These are phyloP conservation scores for Fusarium denticulatum DNA, from an alignment of 2,329 filamentous ascomycete species.

Conservation along the genomic window DNA sequence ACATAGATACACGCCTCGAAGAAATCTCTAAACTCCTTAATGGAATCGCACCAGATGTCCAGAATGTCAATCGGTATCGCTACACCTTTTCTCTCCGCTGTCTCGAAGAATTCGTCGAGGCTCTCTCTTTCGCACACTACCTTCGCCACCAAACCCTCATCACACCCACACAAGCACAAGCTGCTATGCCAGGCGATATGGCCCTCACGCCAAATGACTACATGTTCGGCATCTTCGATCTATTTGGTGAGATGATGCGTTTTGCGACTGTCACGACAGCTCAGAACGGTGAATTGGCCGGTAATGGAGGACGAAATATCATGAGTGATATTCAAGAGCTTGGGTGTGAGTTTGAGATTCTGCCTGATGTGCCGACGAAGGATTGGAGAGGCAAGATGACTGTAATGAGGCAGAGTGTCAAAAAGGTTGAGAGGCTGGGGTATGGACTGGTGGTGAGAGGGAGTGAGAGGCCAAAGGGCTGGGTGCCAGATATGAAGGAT, in stretches of 20 bases:
- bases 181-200: conserved; percentile 62
- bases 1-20: conserved; percentile 73
- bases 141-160: conserved; percentile 81
- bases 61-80: conserved; percentile 81
- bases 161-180: conserved; percentile 68
- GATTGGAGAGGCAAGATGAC: conserved; percentile 81
- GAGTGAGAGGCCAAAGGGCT: conserved; percentile 88
- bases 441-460: conserved; percentile 90
- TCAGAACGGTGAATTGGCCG: conserved; percentile 68
- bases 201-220: conserved; percentile 84
- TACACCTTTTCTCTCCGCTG: conserved; percentile 85
- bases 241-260: conserved; percentile 96
- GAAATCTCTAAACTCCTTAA: conserved; percentile 77
- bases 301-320: conserved; percentile 64
- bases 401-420: conserved; percentile 87
- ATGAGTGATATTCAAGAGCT: conserved; percentile 84
- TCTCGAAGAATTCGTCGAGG: conserved; percentile 95
- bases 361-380: conserved; percentile 68
- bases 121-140: conserved; percentile 88
- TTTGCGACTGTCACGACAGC: conserved; percentile 92
- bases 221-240: conserved; percentile 88
- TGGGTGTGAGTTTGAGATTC: conserved; percentile 77
- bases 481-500: conserved; percentile 80
- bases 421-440: conserved; percentile 90
- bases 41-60: conserved; percentile 76